These are phyloP conservation scores for Iris pallida DNA, from an alignment of 116 monocot genomes.

Conservation along the genomic window DNA sequence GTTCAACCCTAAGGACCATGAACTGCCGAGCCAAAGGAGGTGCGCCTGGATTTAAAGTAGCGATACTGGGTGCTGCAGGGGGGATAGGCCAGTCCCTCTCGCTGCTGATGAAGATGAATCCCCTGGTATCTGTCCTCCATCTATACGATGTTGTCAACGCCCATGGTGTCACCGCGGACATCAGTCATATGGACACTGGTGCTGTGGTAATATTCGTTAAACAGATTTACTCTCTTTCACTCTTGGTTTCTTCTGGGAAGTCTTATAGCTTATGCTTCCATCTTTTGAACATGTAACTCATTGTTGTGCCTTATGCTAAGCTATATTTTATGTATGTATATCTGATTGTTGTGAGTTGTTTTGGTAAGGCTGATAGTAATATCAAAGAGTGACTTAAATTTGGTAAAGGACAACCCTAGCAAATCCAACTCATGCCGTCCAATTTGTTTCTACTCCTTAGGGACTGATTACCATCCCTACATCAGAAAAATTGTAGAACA, in stretches of 20 bases:
- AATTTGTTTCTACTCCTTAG: no score
- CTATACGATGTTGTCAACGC: constrained; percentile 54
- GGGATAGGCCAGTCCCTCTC: constrained; percentile 56
- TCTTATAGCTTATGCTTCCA: no score
- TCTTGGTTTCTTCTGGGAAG: neutral
- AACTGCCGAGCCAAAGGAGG: constrained; percentile 45
- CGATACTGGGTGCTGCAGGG: constrained; percentile 48
- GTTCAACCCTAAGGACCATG: constrained; percentile 7
- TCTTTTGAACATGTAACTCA: no score
- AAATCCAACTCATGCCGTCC: no score
- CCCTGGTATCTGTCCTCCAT: constrained; percentile 44
- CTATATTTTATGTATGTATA: no score
- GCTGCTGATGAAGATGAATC: constrained; percentile 53
- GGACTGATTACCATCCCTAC: no score
- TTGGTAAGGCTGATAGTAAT: no score
- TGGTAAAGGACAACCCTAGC: no score
- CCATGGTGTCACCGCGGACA: constrained; percentile 47
- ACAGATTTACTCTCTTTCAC: neutral
- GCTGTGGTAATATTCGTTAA: constrained; percentile 39
- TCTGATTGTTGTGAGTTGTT: no score
- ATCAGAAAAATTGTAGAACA: no score
- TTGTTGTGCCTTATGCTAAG: no score
- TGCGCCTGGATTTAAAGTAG: constrained; percentile 48
- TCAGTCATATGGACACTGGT: constrained; percentile 53
- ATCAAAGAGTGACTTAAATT: no score